Base-by-base conservation (phyloP, 2,329 filamentous ascomycete genomes). In the Fusarium coffeatum region DNA sequence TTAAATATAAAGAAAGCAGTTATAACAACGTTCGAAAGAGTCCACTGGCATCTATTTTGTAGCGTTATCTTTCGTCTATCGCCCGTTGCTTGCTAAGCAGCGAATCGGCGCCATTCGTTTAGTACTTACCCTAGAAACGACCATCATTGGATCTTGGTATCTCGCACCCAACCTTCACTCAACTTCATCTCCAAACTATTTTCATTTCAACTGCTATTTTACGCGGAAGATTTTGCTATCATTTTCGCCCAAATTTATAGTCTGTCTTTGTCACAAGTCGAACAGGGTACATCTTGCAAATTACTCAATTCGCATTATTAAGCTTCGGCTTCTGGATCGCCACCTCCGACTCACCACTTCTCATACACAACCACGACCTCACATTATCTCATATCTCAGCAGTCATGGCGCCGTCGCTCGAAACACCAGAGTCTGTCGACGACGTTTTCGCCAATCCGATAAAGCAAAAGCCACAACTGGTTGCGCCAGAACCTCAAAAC, bases 401-500 rank as follows among this genome's bases (percentile, higher is more conserved):
- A 28, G 51, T 25, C 61, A 97, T 97, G 93, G 90, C 93, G 56
- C 93, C 93, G 20, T 93, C 92, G 25, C 83, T 97, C 46, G 92
- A 97, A 82, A 89, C 91, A 74, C 87, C 91, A 51, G 86, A 87
- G 56, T 79, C 86, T 41, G 85, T 90, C 54, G 85, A 90, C 67
- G 90, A 93, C 62, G 91, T 94, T 68, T 84, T 97, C 72, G 84
- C 89, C 72, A 91, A 93, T 76, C 92, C 93, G 10, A 84, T 94
- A 59, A 94, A 94, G 80, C 85, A 88, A 58, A 90, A 92, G 54
- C 94, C 95, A 2, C 87, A 93, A 69, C 91, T 99, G 56, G 92
- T 98, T 69, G 96, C 96, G 22, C 95, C 96, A 42, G 94, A 98
- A 78, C 95, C 95, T 83, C 94, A 98, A 81, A 94, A 98, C 84